Conservation (phyloP, 768 basidiomycete species). For the Boletellus ananiceps region DNA sequence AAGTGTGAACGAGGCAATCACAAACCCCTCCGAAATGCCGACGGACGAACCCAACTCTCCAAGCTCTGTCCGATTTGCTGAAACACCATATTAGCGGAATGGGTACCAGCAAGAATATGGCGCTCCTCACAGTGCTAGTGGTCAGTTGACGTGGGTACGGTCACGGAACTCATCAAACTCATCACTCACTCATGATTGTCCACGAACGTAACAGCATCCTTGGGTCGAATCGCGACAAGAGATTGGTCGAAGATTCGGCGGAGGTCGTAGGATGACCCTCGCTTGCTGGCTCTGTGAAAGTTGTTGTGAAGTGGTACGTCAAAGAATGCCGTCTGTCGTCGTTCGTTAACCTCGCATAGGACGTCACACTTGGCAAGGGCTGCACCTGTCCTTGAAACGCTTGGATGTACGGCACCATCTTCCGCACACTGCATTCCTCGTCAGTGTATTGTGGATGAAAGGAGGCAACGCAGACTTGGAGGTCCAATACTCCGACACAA, state of each 20-base stretch:
- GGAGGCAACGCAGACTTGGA: constrained; percentile 43
- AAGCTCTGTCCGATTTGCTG: constrained; percentile 69
- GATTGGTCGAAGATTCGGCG: constrained; percentile 67
- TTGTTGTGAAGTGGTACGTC: constrained; percentile 89
- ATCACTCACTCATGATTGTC: constrained; percentile 81
- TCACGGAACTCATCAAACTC: neutral
- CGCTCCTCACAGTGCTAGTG: constrained; percentile 56
- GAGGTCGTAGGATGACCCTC: constrained; percentile 66
- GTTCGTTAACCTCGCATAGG: neutral
- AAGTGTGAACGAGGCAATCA: neutral
- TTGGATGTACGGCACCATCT: constrained; percentile 54
- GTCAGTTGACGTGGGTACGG: neutral
- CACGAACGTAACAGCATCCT: constrained; percentile 85
- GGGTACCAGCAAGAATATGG: neutral
- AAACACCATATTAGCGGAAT: constrained; percentile 1
- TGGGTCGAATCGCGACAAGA: constrained; percentile 61
- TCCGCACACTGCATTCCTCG: constrained; percentile 36
- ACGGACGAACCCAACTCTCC: constrained; percentile 70
- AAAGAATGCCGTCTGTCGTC: constrained; percentile 73
- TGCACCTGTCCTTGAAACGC: constrained; percentile 62
- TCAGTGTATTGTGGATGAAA: neutral
- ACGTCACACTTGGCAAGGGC: constrained; percentile 7
- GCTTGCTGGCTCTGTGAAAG: constrained; percentile 71
- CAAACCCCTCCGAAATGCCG: neutral
- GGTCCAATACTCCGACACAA: constrained; percentile 81